Evolutionary conservation across 768 basidiomycete genomes (phyloP), one percentile per base, ranked within the genome.

Genomic region (Sporobolomyces pararoseus): DNA sequence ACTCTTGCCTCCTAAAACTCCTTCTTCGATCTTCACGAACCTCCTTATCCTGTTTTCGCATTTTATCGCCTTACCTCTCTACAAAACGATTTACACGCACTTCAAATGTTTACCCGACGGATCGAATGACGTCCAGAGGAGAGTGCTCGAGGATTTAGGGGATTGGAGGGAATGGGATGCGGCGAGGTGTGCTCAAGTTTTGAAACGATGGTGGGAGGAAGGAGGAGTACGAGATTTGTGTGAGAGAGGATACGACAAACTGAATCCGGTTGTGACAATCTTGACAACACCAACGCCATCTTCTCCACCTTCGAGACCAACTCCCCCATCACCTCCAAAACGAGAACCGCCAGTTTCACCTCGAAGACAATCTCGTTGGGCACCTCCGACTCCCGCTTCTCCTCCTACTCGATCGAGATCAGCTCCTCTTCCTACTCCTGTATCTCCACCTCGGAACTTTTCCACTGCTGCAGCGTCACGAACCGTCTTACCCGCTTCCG

Each of bases 41-140:
- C 49, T 66, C 32, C 29, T 51, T 31, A 14, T 29, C 4, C 39
- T 73, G 47, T 10, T 66, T 14, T 13, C 63, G 2, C 67, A 68
- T 49, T 69, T 73, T 29, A 21, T 73, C 59, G 63, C 71, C 4
- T 50, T 69, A 12, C 71, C 64, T 19, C 25, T 73, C 7, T 73
- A 52, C 44, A 64, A 54, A 4, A 60, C 65, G 23, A 19, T 54
- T 0, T 63, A 29, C 25, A 16, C 27, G 16, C 42, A 63, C 2
- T 39, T 65, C 5, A 19, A 39, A 34, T 61, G 59, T 23, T 2
- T 12, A 32, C 46, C 34, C 1, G 52, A 57, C 31, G 17, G 14
- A 17, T 0, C 3, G n/a, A 7, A 27, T 9, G 44, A n/a, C 0
- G n/a, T 29, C 9, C 67, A 66, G 17, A 14, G 34, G 1, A 3